Evolutionary conservation across 192 early-diverging fungal genomes (phyloP).

Genomic region (Rhizoclosmatium sp.): DNA sequence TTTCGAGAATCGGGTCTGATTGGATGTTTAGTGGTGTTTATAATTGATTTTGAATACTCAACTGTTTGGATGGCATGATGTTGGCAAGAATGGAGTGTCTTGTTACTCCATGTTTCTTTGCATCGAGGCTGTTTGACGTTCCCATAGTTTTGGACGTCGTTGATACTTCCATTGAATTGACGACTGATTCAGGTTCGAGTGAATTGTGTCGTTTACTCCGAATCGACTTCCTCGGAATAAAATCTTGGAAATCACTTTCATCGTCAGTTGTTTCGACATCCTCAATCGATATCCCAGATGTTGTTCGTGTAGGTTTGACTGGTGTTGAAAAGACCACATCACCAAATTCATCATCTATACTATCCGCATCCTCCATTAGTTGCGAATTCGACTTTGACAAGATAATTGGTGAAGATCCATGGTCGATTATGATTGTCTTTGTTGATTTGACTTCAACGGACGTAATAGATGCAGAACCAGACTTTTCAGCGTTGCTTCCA

Average conservation of each 20-base stretch:
- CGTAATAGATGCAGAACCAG: not conserved
- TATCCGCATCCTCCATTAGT: not conserved
- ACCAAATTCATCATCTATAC: constrained; percentile 5
- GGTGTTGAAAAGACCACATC: not conserved
- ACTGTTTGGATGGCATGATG: not conserved
- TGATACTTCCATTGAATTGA: too few relatives aligned
- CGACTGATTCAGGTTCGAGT: too few relatives aligned
- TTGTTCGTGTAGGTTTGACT: not conserved
- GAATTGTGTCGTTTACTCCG: too few relatives aligned
- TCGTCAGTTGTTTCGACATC: not conserved
- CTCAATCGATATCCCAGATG: not conserved
- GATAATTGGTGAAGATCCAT: not conserved
- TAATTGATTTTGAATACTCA: not conserved
- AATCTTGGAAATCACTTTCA: not conserved
- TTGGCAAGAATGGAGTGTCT: not conserved
- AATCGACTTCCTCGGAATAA: too few relatives aligned
- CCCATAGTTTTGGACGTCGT: too few relatives aligned
- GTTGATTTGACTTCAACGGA: not conserved
- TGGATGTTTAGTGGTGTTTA: not conserved
- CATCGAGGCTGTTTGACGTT: too few relatives aligned
- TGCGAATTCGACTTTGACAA: not conserved
- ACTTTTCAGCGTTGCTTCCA: not conserved
- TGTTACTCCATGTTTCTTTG: not conserved
- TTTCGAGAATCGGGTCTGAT: not conserved
- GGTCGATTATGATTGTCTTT: not conserved